Base-by-base conservation (phyloP, 2,329 filamentous ascomycete species). In the Xylaria sp. region DNA sequence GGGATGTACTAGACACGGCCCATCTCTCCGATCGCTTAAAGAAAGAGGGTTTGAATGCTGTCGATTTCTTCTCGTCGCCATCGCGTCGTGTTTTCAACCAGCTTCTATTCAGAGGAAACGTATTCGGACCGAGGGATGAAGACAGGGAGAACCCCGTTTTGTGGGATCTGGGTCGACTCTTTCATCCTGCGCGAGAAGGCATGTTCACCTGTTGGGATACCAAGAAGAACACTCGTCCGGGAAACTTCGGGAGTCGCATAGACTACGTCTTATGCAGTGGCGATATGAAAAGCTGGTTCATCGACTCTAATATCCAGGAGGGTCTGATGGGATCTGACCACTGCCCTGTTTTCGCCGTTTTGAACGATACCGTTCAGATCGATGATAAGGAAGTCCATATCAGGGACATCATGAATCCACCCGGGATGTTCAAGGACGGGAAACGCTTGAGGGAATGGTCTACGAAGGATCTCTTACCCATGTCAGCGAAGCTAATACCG, bases 131-230 rank as follows among this genome's bases (percentile, higher is more conserved):
- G 42, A 82, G 85, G 60, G 91, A 94, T 60, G 77, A 86, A 67
- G 87, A 84, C 0, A 81, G 89, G 65, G 87, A 92, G 70, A 68
- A 79, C 10, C 84, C 91, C 2, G 83, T 92, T 1, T 76, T 97
- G 47, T 90, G 88, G 82, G 94, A 99, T 75, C 79, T 95, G 16
- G 92, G 90, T 67, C 84, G 94, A 53, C 83, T 83, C 30, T 95
- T 92, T 69, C 89, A 97, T 70, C 89, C 90, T 0, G 76, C 78
- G n/a, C 83, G 94, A 46, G 79, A 80, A 63, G 91, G 91, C 62
- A 97, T 99, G 94, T 97, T 91, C 73, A 97, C 94, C 0, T 96
- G 93, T 73, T 97, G 93, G 93, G 92, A 97, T 64, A 92, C 91
- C 54, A 92, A 90, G 72, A 89, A 92, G 70, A 97, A 97, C 73